Conservation (phyloP, 2,329 filamentous ascomycete genomes). For the Parastagonospora avenae region DNA sequence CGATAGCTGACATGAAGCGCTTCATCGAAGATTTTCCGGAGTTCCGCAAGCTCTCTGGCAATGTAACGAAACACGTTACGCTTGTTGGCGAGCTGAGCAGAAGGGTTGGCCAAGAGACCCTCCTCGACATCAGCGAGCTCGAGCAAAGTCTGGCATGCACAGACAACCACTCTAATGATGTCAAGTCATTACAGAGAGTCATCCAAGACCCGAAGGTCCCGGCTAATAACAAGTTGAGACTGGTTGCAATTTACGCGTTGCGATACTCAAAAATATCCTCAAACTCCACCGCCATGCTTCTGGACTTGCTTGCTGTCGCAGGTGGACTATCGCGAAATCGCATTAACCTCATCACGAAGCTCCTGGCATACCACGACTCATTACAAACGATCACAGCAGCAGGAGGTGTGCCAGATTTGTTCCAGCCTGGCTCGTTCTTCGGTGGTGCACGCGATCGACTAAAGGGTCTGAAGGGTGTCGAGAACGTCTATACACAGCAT, state of each 20-base stretch:
- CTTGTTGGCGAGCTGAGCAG: conserved; percentile 92
- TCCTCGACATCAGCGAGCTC: conserved; percentile 95
- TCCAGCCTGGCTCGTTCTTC: conserved; percentile 87
- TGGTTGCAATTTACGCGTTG: conserved; percentile 93
- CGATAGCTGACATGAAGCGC: conserved; percentile 97
- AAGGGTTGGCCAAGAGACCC: conserved; percentile 79
- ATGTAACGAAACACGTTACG: conserved; percentile 98
- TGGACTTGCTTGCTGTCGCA: conserved; percentile 83
- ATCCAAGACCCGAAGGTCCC: conserved; percentile 81
- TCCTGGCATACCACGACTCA: conserved; percentile 85
- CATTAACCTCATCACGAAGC: conserved; percentile 78
- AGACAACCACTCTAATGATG: conserved; percentile 87
- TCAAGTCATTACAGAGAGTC: conserved; percentile 89
- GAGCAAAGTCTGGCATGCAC: conserved; percentile 97
- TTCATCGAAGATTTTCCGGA: conserved; percentile 99
- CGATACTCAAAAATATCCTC: conserved; percentile 87
- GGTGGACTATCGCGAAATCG: conserved; percentile 78
- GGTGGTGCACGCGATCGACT: conserved; percentile 85
- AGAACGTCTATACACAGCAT: conserved; percentile 99
- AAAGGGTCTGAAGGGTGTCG: conserved; percentile 94
- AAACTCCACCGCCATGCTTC: conserved; percentile 80
- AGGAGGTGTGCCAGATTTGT: conserved; percentile 87
- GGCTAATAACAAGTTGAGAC: conserved; percentile 79
- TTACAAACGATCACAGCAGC: conserved; percentile 74
- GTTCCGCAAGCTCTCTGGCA: conserved; percentile 94